phyloP scores from a whole-genome alignment of 2,329 filamentous ascomycete species.

The Emericellopsis cladophorae region DNA sequence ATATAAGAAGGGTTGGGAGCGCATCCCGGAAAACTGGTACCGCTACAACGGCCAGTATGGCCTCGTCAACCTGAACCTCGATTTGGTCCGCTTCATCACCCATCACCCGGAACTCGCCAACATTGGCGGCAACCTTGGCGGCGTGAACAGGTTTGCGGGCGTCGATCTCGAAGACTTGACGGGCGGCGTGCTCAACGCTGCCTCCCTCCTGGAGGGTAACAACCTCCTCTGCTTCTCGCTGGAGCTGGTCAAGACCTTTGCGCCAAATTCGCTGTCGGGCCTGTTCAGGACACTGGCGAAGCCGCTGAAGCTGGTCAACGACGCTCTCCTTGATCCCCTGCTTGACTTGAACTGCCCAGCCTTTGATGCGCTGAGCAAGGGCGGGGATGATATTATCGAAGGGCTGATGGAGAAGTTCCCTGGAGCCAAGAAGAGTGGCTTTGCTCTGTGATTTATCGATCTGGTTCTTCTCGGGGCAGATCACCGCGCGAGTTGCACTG shows the following conservation, averaged over 20 bases:
- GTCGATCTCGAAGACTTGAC: slow-evolving; percentile 28
- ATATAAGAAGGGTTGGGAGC: slow-evolving; percentile 33
- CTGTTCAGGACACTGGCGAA: slow-evolving; percentile 18
- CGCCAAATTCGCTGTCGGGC: slow-evolving; percentile 26
- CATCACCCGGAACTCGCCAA: slow-evolving; percentile 28
- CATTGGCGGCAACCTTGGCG: slow-evolving; percentile 39
- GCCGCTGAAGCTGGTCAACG: slow-evolving; percentile 18
- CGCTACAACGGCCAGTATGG: slow-evolving; percentile 28
- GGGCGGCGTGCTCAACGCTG: slow-evolving; percentile 27
- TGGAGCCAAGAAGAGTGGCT: slow-evolving; percentile 3
- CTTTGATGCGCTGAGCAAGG: slow-evolving; percentile 12
- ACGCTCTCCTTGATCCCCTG: slow-evolving; percentile 14
- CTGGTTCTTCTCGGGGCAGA: too few species aligned
- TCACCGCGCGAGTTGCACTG: too few species aligned
- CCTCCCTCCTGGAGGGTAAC: slow-evolving; percentile 29
- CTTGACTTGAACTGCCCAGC: slow-evolving; percentile 14
- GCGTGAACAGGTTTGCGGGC: slow-evolving; percentile 35
- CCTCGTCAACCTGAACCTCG: slow-evolving; percentile 25
- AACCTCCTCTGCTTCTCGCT: slow-evolving; percentile 27
- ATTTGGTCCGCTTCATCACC: slow-evolving; percentile 21
- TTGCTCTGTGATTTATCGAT: neutral
- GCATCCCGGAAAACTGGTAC: slow-evolving; percentile 41
- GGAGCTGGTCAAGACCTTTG: slow-evolving; percentile 22
- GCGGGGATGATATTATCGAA: slow-evolving; percentile 7
- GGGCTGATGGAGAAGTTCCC: slow-evolving; percentile 1